Evolutionary conservation across 2,329 filamentous ascomycete genomes (phyloP).

Genomic region (Karstenula rhodostoma): DNA sequence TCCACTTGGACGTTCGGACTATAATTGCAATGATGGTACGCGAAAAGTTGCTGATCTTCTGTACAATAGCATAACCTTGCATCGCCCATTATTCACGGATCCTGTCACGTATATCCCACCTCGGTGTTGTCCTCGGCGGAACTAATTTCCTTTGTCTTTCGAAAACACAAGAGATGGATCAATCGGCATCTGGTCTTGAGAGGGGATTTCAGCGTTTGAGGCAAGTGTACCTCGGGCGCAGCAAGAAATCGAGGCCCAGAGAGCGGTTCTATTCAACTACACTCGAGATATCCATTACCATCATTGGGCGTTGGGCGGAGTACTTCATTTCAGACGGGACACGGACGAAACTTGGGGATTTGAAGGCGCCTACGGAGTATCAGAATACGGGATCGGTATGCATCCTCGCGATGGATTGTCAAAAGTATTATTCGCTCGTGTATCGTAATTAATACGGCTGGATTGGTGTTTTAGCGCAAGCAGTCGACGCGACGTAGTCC

Average conservation of each 20-base stretch:
- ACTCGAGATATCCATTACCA: constrained; percentile 8
- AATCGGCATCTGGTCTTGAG: constrained; percentile 4
- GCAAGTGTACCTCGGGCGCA: constrained; percentile 1
- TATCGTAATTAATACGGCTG: constrained; percentile 1
- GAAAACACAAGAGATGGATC: constrained; percentile 14
- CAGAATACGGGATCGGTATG: constrained; percentile 1
- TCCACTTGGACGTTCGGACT: background rate
- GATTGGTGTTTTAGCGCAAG: constrained; percentile 4
- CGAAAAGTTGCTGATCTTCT: constrained; percentile 9
- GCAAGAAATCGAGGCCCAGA: background rate
- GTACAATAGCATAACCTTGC: constrained; percentile 30
- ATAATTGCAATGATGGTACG: background rate
- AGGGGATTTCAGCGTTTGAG: background rate
- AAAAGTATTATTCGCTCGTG: constrained; percentile 21
- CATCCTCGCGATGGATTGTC: background rate
- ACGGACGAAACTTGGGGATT: constrained; percentile 4
- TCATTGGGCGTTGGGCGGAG: background rate
- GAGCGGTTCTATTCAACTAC: background rate
- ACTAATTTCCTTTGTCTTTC: constrained; percentile 18
- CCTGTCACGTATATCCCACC: constrained; percentile 22
- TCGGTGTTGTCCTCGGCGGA: constrained; percentile 13
- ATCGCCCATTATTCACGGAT: constrained; percentile 19
- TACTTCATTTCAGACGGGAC: background rate
- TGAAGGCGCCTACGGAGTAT: constrained; percentile 3
- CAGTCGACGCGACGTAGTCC: background rate